Percentiles rank a stretch among this genome's conserved stretches.
phyloP scores from a whole-genome alignment of 2,329 filamentous ascomycete genomes.

The Beauveria pseudobassiana region DNA sequence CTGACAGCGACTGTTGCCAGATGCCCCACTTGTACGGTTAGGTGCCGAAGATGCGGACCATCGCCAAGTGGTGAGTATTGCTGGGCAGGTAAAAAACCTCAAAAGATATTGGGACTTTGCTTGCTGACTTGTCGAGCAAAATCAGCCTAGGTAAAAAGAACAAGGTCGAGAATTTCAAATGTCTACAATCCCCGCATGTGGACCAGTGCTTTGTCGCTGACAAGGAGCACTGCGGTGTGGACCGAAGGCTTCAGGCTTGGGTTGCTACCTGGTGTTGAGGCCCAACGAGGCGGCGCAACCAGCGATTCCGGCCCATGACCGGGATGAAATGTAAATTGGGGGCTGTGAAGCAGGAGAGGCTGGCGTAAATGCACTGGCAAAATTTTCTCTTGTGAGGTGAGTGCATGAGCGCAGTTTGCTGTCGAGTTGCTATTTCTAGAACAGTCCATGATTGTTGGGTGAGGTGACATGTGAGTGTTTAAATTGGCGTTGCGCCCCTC shows the following conservation, averaged over 20 bases:
- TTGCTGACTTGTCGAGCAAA: too few species aligned
- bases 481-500: neutral
- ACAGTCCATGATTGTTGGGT: neutral
- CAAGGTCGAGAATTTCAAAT: too few species aligned
- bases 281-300: conserved; percentile 6
- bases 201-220: neutral
- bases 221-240: neutral
- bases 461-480: neutral
- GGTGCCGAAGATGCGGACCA: neutral
- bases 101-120: neutral
- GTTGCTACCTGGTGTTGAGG: conserved; percentile 6
- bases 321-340: neutral
- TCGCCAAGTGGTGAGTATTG: neutral
- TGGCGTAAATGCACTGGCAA: neutral
- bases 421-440: neutral
- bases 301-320: neutral
- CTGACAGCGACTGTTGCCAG: neutral
- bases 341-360: neutral
- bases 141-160: too few species aligned
- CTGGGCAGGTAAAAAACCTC: neutral
- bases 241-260: neutral
- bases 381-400: neutral
- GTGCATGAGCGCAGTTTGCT: neutral
- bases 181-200: neutral
- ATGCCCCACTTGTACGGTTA: neutral